These are phyloP conservation scores for Lentinula sp. DNA, from an alignment of 768 basidiomycete genomes.

Conservation along the genomic window DNA sequence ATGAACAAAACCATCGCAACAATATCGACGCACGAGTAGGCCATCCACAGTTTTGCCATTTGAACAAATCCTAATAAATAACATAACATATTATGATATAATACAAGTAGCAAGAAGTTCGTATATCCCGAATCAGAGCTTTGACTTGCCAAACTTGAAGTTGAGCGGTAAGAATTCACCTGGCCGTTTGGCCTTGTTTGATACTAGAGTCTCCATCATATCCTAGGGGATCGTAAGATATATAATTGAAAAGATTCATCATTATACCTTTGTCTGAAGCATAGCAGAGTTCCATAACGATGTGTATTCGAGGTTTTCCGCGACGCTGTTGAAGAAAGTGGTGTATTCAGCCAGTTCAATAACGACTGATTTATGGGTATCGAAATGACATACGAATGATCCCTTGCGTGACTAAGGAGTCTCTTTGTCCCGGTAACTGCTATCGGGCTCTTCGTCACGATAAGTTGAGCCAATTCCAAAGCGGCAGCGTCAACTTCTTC, in stretches of 20 bases:
- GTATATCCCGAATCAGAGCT: background rate
- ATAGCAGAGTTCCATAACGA: slow-evolving; percentile 50
- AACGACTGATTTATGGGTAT: too few relatives aligned
- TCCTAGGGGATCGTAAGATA: background rate
- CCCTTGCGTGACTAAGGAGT: slow-evolving; percentile 69
- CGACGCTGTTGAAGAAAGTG: slow-evolving; percentile 13
- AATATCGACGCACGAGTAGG: too few relatives aligned
- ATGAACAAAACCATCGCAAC: too few relatives aligned
- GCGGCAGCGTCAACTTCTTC: slow-evolving; percentile 64
- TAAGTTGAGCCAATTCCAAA: slow-evolving; percentile 52
- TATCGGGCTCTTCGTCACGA: slow-evolving; percentile 75
- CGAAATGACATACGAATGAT: slow-evolving; percentile 55
- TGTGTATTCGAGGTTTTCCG: slow-evolving; percentile 52
- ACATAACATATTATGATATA: too few relatives aligned
- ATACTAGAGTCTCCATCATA: background rate
- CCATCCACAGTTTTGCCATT: too few relatives aligned
- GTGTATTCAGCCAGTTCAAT: too few relatives aligned
- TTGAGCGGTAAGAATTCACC: background rate
- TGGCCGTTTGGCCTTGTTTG: background rate
- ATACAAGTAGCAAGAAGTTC: too few relatives aligned
- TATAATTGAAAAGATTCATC: too few relatives aligned
- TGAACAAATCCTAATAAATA: too few relatives aligned
- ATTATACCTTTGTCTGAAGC: slow-evolving; percentile 41
- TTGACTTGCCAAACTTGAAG: background rate
- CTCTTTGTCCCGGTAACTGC: slow-evolving; percentile 76